Base-by-base conservation (phyloP, 768 basidiomycete genomes). In the Lentinula lateritia region DNA sequence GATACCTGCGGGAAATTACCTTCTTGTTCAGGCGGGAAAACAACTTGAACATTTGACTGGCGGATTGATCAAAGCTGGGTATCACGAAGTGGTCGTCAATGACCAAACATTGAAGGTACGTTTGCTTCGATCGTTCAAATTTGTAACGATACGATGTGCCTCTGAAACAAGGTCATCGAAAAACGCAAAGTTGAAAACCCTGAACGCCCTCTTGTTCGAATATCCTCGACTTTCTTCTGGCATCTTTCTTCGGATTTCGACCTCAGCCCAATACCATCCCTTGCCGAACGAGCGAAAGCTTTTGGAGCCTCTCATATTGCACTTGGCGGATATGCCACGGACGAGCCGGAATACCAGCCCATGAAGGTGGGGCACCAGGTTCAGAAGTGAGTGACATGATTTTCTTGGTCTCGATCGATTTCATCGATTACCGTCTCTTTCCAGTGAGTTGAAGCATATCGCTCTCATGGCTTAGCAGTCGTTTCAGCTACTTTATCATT, bases 191-290 rank as follows among this genome's bases (percentile, higher is more conserved):
- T 66, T 10, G 77, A 82, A 62, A 78, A 75, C 62, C 87, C 93
- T 2, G 80, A 84, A 58, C 86, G 95, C n/a, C 95, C 95, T 12
- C 77, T 90, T 39, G 92, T 95, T 65, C 88, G 95, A n/a, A 95
- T 98, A 65, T 95, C 94, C 2, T 95, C 93, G 1, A 98, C 95
- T 0, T 95, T 95, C 73, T 97, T 97, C 79, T 96, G 91, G 90
- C 93, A 95, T 69, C 80, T 97, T 12, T 92, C 87, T 0, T 93
- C 94, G 1, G 92, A 95, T 71, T 85, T 83, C 61, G 86, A 91
- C 56, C 80, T 95, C n/a, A 76, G 73, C 7, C 86, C 91, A 2
- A 82, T 93, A 2, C 80, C 84, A 7, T 65, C 71, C 0, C 75
- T 95, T 20, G 66, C 71, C 9, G 73, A 76, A 6, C 81, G 80